Base-by-base conservation (phyloP, 176 grass and related monocot species). In the Phyllostachys edulis region DNA sequence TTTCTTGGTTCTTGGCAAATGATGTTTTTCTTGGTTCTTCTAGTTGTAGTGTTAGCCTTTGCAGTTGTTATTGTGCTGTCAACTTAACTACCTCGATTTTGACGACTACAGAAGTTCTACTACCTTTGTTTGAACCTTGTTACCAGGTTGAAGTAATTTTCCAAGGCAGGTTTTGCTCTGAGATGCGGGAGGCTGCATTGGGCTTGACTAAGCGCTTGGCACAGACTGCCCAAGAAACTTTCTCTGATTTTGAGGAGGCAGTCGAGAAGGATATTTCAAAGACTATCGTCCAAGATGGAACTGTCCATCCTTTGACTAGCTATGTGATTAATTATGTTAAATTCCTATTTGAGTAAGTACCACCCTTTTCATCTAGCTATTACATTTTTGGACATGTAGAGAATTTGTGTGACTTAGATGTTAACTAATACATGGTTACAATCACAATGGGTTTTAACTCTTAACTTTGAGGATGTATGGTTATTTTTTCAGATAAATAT, bases 261-360 rank as follows among this genome's bases (percentile, higher is more conserved):
- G 86, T 96, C 54, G 86, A 91, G 79, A 96, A 91, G 59, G 84
- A 92, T 63, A 67, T 80, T 50, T 88, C 90, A 32, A 96, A 91
- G 63, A 92, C 80, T 21, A 69, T 82, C 6, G 41, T 91, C 26
- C 78, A 84, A 51, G 89, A 92, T 85, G 93, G 93, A 80, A 89
- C 84, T 54, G 86, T 96, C n/a, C 93, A 96, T 86, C 93, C 90
- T 75, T 80, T 91, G 11, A 92, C 86, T 23, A 91, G 87, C 77
- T 82, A 91, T 52, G 90, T 96, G 41, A 96, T 92, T 41, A 92
- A 91, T 71, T 96, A 91, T 39, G 85, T 96, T 64, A 92, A 92
- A 63, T 90, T 82, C 82, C 76, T 96, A 20, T 96, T 96, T 74
- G 86, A 96, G 93, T 96, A 79, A 82, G 88, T 71, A 51, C 24